Evolutionary conservation across 176 grass and related monocot species (phyloP).

Genomic region (Oryza rufipogon): DNA sequence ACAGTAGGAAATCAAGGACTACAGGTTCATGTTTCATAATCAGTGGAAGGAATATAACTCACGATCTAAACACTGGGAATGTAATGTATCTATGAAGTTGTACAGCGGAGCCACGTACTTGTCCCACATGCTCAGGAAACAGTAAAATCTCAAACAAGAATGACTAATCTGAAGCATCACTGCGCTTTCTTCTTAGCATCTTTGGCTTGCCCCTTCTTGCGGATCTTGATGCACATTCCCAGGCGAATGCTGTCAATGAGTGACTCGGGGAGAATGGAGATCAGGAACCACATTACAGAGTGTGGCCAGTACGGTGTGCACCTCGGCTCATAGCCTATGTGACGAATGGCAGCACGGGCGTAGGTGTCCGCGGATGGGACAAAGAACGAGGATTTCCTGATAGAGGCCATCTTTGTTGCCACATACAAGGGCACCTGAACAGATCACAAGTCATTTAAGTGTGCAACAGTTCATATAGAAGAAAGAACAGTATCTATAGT

Average conservation of each 20-base stretch:
- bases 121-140: constrained; percentile 33
- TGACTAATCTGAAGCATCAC: constrained; percentile 46
- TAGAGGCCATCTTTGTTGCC: constrained; percentile 91
- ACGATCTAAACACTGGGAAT: constrained; percentile 1
- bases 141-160: constrained; percentile 2
- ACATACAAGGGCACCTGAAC: constrained; percentile 80
- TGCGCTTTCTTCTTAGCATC: constrained; percentile 67
- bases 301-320: constrained; percentile 93
- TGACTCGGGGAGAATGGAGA: constrained; percentile 62
- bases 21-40: constrained; percentile 23
- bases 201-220: constrained; percentile 75
- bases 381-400: constrained; percentile 76
- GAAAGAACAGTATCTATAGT: neutral
- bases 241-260: constrained; percentile 65
- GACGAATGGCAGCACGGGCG: constrained; percentile 61
- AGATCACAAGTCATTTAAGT: neutral
- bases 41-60: constrained; percentile 21
- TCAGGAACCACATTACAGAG: constrained; percentile 72
- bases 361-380: constrained; percentile 82
- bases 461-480: neutral
- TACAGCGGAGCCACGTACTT: constrained; percentile 33
- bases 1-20: constrained; percentile 23
- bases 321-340: constrained; percentile 81
- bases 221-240: constrained; percentile 72
- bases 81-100: constrained; percentile 20